Base-by-base conservation (phyloP, 2,329 filamentous ascomycete genomes). In the Beauveria rudraprayagi region DNA sequence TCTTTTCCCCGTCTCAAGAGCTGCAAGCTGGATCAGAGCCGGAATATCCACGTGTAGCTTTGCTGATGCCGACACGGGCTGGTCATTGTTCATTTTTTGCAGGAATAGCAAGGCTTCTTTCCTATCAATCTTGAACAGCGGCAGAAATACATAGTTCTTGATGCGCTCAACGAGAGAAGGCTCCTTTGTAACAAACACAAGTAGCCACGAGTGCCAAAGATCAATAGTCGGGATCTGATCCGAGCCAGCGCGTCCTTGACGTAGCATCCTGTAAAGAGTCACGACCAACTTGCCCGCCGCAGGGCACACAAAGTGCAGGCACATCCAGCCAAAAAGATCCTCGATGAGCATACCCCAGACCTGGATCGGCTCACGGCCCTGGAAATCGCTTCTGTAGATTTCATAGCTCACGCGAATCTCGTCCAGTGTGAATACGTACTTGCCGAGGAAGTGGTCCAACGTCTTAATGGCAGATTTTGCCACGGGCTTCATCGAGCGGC, bases 1-100 rank as follows among this genome's bases (percentile, higher is more conserved):
- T 68, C 88, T 88, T 72, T 90, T 91, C 16, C 86, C 88, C 17
- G 85, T 81, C 65, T 90, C 86, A 48, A 91, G 76, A n/a, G 86
- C 82, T 50, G 86, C 81, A 47, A 91, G 78, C 65, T 86, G 83
- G 10, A 91, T 72, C 48, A 86, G 76, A 0, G 83, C 80, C 56
- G 83, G 78, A 16, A 78, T 73, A 58, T 84, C 78, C 28, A 83
- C 71, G 22, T 78, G 76, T 58, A 76, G 72, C 40, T 70, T 75
- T 50, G 74, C 74, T 46, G 77, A 77, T 63, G 73, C 78, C 60
- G 72, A 77, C 14, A 80, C 70, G n/a, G 78, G 72, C 58, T 76
- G 77, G 6, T 79, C 70, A 16, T 78, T 73, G n/a, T 80, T 86
- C 61, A 89, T 76, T 22, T 77, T 75, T 51, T 79, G 73, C n/a